Base-by-base conservation (phyloP, 75 land plant genomes). In the Cryptomeria japonica region DNA sequence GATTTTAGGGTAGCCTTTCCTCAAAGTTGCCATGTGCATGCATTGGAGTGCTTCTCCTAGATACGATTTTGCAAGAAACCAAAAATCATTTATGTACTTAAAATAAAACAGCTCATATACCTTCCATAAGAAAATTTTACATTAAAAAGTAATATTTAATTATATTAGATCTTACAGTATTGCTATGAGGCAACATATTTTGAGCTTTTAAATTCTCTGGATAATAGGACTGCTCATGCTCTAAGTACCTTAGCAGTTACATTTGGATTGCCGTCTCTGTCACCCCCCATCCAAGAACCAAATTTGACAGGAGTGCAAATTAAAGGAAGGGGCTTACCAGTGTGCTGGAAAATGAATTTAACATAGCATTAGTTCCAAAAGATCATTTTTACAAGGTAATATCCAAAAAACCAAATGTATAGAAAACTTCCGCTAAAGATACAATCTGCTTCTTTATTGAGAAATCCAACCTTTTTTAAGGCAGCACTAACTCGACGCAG, bases 231-330 rank as follows among this genome's bases (percentile, higher is more conserved):
- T 85, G n/a, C 36, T 34, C 13, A n/a, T 38, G 87, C 46, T 44
- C 34, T 28, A 86, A 56, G 5, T 72, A 96, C 98, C 91, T 97
- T 96, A 37, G 99, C 92, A 56, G 99, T 97, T 34, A 97, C 99
- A 89, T 95, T 96, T 78, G 99, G 99, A 92, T 98, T 98, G 85
- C 99, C 99, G 90, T 98, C 99, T 90, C 99, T 91, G 85, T 98
- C 99, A 90, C 99, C 99, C 49, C 99, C 99, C 95, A 98, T 98
- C 99, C 99, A 98, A 86, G 99, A 98, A 37, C 99, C 99, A 95
- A 98, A 98, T 78, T 92, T 95, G 85, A 98, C 95, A 18, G 99
- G 99, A 41, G 99, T 97, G 90, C 91, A 91, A 34, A 95, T 94
- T 88, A 97, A 90, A 36, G 99, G 99, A 89, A 98, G 96, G 72